Evolutionary conservation across 768 basidiomycete species (phyloP).

Genomic region (Tricholoma bakamatsutake): DNA sequence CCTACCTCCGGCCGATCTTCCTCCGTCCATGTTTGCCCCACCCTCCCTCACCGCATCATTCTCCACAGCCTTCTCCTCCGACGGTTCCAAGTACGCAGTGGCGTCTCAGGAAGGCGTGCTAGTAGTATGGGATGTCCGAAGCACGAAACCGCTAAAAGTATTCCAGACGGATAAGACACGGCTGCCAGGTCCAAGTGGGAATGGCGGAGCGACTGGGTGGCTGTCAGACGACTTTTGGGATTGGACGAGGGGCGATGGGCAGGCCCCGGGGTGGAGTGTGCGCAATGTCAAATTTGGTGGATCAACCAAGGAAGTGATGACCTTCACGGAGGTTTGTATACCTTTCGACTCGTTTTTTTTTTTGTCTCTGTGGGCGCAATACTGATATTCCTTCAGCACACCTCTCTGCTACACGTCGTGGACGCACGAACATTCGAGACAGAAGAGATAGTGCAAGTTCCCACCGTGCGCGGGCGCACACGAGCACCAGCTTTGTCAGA

Average conservation of each 20-base stretch:
- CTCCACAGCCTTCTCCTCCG: constrained; percentile 70
- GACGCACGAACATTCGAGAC: constrained; percentile 85
- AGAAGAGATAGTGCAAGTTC: constrained; percentile 62
- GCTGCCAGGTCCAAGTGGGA: constrained; percentile 20
- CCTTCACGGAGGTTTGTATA: constrained; percentile 82
- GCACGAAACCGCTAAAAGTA: constrained; percentile 61
- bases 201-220: constrained; percentile 43
- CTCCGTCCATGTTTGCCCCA: constrained; percentile 29
- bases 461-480: constrained; percentile 25
- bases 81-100: constrained; percentile 76
- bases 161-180: constrained; percentile 52
- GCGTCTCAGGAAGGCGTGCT: constrained; percentile 79
- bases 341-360: neutral
- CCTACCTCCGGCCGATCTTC: constrained; percentile 51
- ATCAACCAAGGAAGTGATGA: constrained; percentile 68
- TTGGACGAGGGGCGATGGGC: constrained; percentile 50
- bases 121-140: constrained; percentile 80
- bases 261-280: constrained; percentile 78
- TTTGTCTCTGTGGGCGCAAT: no score
- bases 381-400: constrained; percentile 51
- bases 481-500: constrained; percentile 4
- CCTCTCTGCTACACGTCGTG: constrained; percentile 73
- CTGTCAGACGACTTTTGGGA: constrained; percentile 63
- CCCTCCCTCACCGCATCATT: constrained; percentile 65
- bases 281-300: constrained; percentile 82